phyloP scores from a whole-genome alignment of 2,329 filamentous ascomycete species.

The Sporothrix variecibatus region DNA sequence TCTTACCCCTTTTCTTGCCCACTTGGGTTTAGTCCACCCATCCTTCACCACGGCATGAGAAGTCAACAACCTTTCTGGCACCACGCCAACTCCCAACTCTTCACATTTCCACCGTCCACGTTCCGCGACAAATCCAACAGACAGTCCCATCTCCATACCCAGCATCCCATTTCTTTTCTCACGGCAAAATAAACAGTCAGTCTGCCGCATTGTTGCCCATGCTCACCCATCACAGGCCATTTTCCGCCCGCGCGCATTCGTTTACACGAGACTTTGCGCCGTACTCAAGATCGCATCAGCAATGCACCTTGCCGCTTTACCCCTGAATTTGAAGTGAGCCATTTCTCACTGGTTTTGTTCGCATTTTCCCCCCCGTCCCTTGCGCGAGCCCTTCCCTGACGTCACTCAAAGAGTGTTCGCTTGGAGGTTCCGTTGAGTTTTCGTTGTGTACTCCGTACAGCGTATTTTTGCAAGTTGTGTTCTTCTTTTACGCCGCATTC shows the following conservation, averaged over 20 bases:
- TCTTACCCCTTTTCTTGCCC: background rate
- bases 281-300: background rate
- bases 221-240: background rate
- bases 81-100: background rate
- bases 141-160: background rate
- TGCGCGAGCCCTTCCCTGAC: background rate
- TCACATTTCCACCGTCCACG: background rate
- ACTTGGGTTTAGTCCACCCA: background rate
- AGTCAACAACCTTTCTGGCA: background rate
- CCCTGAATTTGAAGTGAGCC: conserved; percentile 12
- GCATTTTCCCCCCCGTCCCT: background rate
- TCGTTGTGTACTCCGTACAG: background rate
- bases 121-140: background rate
- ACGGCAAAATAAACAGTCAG: background rate
- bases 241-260: background rate
- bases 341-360: too few relatives aligned
- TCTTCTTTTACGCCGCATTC: background rate
- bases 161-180: background rate
- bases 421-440: background rate
- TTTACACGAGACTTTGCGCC: background rate
- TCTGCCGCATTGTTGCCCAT: background rate
- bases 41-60: background rate
- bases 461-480: background rate
- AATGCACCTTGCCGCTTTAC: conserved; percentile 7
- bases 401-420: background rate